phyloP scores from a whole-genome alignment of 2,329 filamentous ascomycete genomes.

The Colletotrichum gloeosporioides region DNA sequence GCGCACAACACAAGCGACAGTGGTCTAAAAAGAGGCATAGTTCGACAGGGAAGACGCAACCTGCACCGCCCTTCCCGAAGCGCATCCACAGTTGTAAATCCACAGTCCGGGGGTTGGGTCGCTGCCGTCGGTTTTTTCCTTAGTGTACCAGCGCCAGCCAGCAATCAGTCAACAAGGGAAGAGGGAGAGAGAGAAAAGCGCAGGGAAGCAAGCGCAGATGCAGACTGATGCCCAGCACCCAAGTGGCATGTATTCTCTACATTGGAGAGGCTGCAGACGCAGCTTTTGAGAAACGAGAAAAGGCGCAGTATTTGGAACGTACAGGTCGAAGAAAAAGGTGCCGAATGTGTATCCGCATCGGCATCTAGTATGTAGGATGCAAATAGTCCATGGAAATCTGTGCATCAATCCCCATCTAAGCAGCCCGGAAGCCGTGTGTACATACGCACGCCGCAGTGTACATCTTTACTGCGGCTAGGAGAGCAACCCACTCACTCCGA shows the following conservation, averaged over 20 bases:
- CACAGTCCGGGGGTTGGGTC: neutral
- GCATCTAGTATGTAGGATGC: neutral
- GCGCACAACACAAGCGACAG: neutral
- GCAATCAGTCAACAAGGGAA: neutral
- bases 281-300: neutral
- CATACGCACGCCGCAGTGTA: neutral
- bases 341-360: neutral
- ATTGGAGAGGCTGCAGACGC: neutral
- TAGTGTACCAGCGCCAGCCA: neutral
- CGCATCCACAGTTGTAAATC: neutral
- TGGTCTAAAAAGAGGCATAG: neutral
- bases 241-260: neutral
- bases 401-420: neutral
- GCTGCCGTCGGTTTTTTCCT: neutral
- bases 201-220: neutral
- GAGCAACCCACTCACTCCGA: neutral
- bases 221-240: neutral
- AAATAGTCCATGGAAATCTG: neutral
- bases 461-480: neutral
- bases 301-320: neutral
- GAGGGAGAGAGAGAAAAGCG: neutral
- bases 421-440: neutral
- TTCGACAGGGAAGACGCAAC: neutral
- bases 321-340: neutral
- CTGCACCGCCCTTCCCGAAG: slow-evolving; percentile 12